phyloP scores from a whole-genome alignment of 2,329 filamentous ascomycete genomes.

The Colletotrichum orchidophilum region DNA sequence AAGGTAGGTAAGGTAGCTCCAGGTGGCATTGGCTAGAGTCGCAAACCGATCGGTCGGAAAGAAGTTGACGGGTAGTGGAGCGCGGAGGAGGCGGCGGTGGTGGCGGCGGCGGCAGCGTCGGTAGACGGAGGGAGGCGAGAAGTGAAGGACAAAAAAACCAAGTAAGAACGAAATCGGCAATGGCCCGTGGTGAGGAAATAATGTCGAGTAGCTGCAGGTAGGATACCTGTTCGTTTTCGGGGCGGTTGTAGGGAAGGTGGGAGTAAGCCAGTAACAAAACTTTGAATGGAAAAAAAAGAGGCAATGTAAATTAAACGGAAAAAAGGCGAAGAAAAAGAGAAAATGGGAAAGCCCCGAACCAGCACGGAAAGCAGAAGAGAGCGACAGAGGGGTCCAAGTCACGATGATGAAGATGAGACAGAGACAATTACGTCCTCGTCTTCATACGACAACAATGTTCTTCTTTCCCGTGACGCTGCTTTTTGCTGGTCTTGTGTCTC shows the following conservation, averaged over 20 bases:
- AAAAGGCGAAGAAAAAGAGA: constrained; percentile 10
- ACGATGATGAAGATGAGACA: not conserved
- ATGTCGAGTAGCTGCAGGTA: constrained; percentile 24
- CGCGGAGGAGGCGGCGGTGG: not conserved
- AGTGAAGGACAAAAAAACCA: not conserved
- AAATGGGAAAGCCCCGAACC: constrained; percentile 10
- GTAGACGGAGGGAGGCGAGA: constrained; percentile 7
- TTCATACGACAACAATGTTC: not conserved
- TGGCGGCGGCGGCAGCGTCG: not conserved
- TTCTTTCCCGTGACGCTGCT: not conserved
- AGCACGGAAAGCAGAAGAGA: not conserved
- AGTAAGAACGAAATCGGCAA: constrained; percentile 3
- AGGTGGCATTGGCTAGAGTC: constrained; percentile 36
- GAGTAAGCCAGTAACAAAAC: not conserved
- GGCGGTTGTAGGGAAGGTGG: constrained; percentile 16
- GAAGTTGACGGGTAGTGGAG: not conserved
- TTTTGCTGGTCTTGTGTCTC: not conserved
- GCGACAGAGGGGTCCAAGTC: not conserved
- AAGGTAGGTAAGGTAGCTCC: not conserved
- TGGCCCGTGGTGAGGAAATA: constrained; percentile 10
- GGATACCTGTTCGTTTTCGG: constrained; percentile 20
- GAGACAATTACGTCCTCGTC: constrained; percentile 9
- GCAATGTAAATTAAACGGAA: constrained; percentile 2
- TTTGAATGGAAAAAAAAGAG: not conserved
- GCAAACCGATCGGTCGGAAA: constrained; percentile 26